Evolutionary conservation across 148 eudicot species (phyloP), one percentile per base, ranked within the genome.

Genomic region (Agrostemma githago): DNA sequence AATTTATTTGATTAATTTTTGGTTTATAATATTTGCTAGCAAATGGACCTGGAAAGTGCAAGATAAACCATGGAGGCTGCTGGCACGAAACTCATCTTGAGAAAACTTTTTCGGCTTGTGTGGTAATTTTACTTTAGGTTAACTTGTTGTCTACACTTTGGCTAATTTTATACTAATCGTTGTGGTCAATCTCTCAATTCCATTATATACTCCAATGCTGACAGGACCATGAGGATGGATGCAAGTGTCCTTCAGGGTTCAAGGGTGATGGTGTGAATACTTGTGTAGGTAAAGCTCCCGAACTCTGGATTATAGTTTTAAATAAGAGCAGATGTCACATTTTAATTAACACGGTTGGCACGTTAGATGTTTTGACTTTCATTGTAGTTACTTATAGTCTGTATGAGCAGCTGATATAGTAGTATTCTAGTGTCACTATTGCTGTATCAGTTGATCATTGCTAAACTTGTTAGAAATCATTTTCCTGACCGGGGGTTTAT

Each of bases 21-120:
- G 46, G 38, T 59, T 66, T 72, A 26, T 26, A 51, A 79, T 71
- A 48, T 72, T 17, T 70, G 61, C 67, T 88, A 95, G 98, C 98
- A 73, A 88, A 85, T 85, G 97, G 98, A 51, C 87, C 90, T 15
- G 97, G 97, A 56, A 89, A 88, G 72, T 91, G 98, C 83, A 87
- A 86, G 84, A 84, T 95, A 72, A 89, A 87, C 76, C 79, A 92
- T 77, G 99, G 97, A 73, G 98, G 93, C 59, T 94, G 96, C 82
- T 94, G 98, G 97, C 90, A 91, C 85, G 96, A 91, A 76, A 84
- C 87, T 53, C 89, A 83, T 63, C 79, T 83, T 83, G 99, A 92
- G 64, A 86, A 79, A 64, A 73, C 89, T 21, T 92, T 76, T 83
- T 80, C 97, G 66, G 99, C 97, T 82, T 95, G 99, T 81, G 71